Percentiles rank a stretch among this genome's conserved stretches.
Conservation (phyloP, 257 asterid genomes). For the Scutellaria barbata region DNA sequence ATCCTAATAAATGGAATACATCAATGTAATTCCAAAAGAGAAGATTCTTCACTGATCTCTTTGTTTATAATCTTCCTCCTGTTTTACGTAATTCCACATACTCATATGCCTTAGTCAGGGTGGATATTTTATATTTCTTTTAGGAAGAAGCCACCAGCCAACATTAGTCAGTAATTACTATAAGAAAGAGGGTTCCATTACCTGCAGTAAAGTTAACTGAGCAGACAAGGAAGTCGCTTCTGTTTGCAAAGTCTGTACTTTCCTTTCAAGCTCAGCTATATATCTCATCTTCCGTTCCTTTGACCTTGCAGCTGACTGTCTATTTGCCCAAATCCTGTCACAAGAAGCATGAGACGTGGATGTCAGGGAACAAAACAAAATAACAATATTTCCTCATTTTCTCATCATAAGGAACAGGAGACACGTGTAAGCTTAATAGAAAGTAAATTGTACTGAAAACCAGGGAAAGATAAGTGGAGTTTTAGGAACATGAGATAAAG, state of each 20-base stretch:
- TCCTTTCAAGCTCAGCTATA: constrained; percentile 96
- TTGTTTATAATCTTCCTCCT: background rate
- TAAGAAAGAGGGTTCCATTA: constrained; percentile 30
- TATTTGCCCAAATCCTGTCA: constrained; percentile 96
- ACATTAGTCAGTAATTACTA: background rate
- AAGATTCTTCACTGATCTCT: constrained; percentile 8
- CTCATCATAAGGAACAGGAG: constrained; percentile 13
- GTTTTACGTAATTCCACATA: constrained; percentile 9
- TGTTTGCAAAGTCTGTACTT: constrained; percentile 91
- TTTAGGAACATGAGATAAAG: background rate
- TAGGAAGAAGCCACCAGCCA: constrained; percentile 21
- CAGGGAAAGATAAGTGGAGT: constrained; percentile 1
- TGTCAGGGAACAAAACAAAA: constrained; percentile 16
- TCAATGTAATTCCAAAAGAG: background rate
- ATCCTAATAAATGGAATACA: constrained; percentile 6
- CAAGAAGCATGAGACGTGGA: constrained; percentile 19
- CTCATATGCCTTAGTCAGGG: background rate
- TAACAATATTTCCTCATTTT: constrained; percentile 12
- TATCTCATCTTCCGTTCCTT: constrained; percentile 98
- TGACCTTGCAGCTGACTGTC: constrained; percentile 99
- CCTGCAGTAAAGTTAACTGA: constrained; percentile 91
- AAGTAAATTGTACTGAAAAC: background rate
- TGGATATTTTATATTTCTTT: constrained; percentile 12
- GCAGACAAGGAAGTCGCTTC: constrained; percentile 97
- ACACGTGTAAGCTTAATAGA: constrained; percentile 9